A percentile compares a stretch with the other conserved stretches of the same genome.
Conservation (phyloP, 768 basidiomycete genomes). For the Podaxis mareebaensis region DNA sequence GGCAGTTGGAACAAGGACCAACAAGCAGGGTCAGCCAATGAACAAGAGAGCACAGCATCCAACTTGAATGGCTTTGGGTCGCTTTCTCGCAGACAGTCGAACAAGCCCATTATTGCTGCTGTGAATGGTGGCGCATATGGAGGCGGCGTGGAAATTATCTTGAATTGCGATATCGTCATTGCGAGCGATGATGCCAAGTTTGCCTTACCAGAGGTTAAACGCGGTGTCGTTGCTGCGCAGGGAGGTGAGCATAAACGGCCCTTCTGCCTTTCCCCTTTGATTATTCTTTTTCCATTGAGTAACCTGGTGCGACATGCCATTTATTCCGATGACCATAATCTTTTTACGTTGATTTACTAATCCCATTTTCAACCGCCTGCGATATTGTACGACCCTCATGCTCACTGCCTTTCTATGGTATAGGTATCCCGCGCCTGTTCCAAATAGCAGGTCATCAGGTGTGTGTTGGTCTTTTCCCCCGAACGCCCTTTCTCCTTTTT, state of each 20-base stretch:
- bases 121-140: constrained; percentile 75
- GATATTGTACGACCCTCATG: constrained; percentile 2
- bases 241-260: constrained; percentile 50
- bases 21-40: constrained; percentile 39
- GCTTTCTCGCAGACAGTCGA: constrained; percentile 64
- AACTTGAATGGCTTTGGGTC: constrained; percentile 68
- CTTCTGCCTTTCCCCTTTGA: background rate
- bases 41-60: constrained; percentile 41
- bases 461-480: constrained; percentile 1
- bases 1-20: constrained; percentile 63
- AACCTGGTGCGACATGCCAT: background rate
- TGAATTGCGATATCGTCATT: constrained; percentile 80
- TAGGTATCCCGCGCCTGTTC: constrained; percentile 69
- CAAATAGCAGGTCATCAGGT: constrained; percentile 78
- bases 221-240: constrained; percentile 71
- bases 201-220: constrained; percentile 75
- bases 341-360: background rate
- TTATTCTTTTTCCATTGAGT: background rate
- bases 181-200: constrained; percentile 68
- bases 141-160: constrained; percentile 64
- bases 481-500: constrained; percentile 4
- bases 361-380: background rate
- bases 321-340: background rate
- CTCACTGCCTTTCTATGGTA: constrained; percentile 10
- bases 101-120: constrained; percentile 80